Evolutionary conservation across 371 early-diverging fungal genomes (phyloP).

Genomic region (Mortierella sp.): DNA sequence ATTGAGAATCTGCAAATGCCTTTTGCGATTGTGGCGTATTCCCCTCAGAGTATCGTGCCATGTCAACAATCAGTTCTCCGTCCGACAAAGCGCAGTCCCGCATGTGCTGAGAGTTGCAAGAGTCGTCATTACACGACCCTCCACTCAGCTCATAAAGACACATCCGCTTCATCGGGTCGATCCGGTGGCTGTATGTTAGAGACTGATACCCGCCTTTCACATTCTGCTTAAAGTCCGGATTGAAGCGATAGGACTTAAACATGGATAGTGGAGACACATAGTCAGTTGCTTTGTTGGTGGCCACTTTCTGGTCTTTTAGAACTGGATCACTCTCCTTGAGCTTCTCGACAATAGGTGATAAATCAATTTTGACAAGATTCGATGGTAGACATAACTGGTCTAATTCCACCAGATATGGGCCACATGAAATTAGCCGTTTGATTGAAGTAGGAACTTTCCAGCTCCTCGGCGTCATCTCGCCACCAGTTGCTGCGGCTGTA

Average conservation of each 20-base stretch:
- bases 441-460: constrained; percentile 19
- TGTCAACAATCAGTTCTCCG: constrained; percentile 40
- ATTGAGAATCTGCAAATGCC: constrained; percentile 26
- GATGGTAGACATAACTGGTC: constrained; percentile 39
- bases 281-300: not conserved
- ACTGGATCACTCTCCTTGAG: not conserved
- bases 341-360: not conserved
- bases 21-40: constrained; percentile 13
- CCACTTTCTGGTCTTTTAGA: not conserved
- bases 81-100: constrained; percentile 37
- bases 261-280: constrained; percentile 37
- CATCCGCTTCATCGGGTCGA: constrained; percentile 39
- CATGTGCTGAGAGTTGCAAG: constrained; percentile 42
- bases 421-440: constrained; percentile 13
- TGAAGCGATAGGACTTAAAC: constrained; percentile 48
- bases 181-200: constrained; percentile 41
- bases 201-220: constrained; percentile 33
- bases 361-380: constrained; percentile 3
- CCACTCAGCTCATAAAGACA: constrained; percentile 49
- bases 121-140: constrained; percentile 46
- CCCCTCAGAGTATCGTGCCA: constrained; percentile 51
- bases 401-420: constrained; percentile 16
- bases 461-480: not conserved
- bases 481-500: not conserved
- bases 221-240: constrained; percentile 11